phyloP scores from a whole-genome alignment of 2,329 filamentous ascomycete species.

The Rutstroemia sydowiana region DNA sequence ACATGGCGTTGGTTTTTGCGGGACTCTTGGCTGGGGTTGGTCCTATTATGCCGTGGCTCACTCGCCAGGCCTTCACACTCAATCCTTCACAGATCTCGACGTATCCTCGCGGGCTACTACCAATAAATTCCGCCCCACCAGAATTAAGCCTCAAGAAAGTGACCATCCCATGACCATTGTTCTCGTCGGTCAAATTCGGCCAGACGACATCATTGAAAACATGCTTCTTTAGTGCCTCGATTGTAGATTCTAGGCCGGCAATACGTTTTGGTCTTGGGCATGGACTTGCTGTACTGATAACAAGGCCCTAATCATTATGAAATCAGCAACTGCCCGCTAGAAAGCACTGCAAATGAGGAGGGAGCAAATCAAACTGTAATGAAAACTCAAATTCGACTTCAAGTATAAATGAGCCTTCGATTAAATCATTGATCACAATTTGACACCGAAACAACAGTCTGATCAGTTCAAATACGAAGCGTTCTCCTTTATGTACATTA shows the following conservation, averaged over 20 bases:
- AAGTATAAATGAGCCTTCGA: no score
- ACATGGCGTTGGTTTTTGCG: background rate
- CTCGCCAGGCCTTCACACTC: conserved; percentile 77
- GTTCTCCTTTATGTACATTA: no score
- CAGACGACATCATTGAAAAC: conserved; percentile 98
- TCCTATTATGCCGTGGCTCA: conserved; percentile 64
- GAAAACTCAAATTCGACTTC: no score
- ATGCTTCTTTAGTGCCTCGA: conserved; percentile 83
- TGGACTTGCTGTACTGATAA: conserved; percentile 84
- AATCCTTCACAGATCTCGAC: conserved; percentile 82
- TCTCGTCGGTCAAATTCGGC: conserved; percentile 95
- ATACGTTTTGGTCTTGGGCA: conserved; percentile 77
- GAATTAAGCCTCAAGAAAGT: conserved; percentile 85
- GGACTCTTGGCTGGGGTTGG: background rate
- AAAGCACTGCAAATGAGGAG: conserved; percentile 35
- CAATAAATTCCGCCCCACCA: conserved; percentile 77
- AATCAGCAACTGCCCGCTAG: background rate
- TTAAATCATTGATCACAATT: no score
- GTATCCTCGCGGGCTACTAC: conserved; percentile 75
- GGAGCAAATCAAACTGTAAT: conserved; percentile 47
- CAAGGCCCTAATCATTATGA: conserved; percentile 25
- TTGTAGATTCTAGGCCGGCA: conserved; percentile 80
- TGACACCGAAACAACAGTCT: no score
- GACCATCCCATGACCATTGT: conserved; percentile 85
- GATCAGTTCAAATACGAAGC: no score